Conservation (phyloP, 805 yeast genomes). For the Wickerhamomyces bovis region DNA sequence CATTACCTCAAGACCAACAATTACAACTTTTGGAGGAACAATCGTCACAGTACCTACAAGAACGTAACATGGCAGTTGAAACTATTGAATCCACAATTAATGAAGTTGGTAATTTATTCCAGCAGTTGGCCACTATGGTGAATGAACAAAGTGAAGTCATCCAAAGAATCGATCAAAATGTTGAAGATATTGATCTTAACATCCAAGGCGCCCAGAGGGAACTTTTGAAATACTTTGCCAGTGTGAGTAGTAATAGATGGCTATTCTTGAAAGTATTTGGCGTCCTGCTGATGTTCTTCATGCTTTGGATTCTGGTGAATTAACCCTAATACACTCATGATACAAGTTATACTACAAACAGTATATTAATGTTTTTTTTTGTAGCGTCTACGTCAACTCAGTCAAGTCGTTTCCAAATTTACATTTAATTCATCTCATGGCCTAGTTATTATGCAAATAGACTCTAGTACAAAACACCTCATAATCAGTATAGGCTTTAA, state of each 20-base stretch:
- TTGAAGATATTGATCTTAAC: slow-evolving; percentile 86
- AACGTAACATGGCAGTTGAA: slow-evolving; percentile 85
- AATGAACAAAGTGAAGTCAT: slow-evolving; percentile 96
- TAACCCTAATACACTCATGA: slow-evolving; percentile 19
- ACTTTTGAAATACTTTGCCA: slow-evolving; percentile 80
- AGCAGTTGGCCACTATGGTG: slow-evolving; percentile 95
- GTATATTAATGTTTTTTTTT: no score
- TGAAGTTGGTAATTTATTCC: slow-evolving; percentile 91
- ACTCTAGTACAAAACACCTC: background rate
- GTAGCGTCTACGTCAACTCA: background rate
- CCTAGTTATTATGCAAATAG: background rate
- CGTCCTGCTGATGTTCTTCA: slow-evolving; percentile 67
- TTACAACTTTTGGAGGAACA: slow-evolving; percentile 82
- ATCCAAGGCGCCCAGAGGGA: slow-evolving; percentile 94
- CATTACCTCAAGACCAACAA: slow-evolving; percentile 85
- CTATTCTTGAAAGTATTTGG: slow-evolving; percentile 86
- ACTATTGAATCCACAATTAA: slow-evolving; percentile 95
- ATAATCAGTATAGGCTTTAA: background rate
- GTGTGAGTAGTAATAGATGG: slow-evolving; percentile 89
- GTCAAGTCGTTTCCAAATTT: background rate
- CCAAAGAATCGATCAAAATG: slow-evolving; percentile 91
- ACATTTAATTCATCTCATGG: background rate
- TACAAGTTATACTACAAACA: background rate
- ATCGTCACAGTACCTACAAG: slow-evolving; percentile 65
- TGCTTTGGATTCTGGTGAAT: slow-evolving; percentile 75